phyloP scores from a whole-genome alignment of 2,329 filamentous ascomycete species.

The Fusarium luffae region DNA sequence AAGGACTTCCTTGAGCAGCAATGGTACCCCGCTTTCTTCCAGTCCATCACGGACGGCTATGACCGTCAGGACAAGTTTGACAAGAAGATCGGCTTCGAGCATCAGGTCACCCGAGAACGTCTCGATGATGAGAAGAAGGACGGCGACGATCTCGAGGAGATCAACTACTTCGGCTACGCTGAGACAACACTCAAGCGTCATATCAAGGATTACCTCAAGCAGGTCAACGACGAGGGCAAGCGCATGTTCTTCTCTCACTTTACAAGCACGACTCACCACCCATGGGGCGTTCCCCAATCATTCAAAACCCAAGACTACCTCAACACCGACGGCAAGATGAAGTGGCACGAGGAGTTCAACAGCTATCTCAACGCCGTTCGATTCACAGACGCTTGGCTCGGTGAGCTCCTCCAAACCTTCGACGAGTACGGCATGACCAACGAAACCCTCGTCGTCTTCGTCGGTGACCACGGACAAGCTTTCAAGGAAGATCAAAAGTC shows the following conservation, averaged over 20 bases:
- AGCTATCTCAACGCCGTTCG: constrained; percentile 50
- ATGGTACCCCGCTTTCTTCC: constrained; percentile 51
- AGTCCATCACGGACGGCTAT: constrained; percentile 51
- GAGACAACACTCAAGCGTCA: constrained; percentile 48
- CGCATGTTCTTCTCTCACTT: constrained; percentile 52
- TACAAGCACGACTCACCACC: constrained; percentile 53
- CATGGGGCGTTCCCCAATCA: constrained; percentile 38
- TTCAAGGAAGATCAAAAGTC: constrained; percentile 49
- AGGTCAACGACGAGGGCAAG: constrained; percentile 47
- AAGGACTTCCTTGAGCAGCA: constrained; percentile 45
- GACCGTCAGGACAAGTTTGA: constrained; percentile 51
- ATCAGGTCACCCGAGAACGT: constrained; percentile 45
- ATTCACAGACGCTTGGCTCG: constrained; percentile 50
- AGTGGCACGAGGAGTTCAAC: constrained; percentile 48
- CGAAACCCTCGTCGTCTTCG: constrained; percentile 50
- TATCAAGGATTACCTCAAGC: constrained; percentile 46
- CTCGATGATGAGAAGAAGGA: constrained; percentile 37
- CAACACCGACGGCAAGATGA: constrained; percentile 38
- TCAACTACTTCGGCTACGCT: constrained; percentile 52
- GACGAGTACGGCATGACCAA: constrained; percentile 49
- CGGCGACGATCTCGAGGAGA: constrained; percentile 38
- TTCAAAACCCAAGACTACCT: constrained; percentile 40
- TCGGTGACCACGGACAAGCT: constrained; percentile 51
- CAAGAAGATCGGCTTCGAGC: constrained; percentile 48
- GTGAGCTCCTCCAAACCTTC: constrained; percentile 47